Conservation (phyloP, 805 yeast genomes). For the Grigorovia humatica region DNA sequence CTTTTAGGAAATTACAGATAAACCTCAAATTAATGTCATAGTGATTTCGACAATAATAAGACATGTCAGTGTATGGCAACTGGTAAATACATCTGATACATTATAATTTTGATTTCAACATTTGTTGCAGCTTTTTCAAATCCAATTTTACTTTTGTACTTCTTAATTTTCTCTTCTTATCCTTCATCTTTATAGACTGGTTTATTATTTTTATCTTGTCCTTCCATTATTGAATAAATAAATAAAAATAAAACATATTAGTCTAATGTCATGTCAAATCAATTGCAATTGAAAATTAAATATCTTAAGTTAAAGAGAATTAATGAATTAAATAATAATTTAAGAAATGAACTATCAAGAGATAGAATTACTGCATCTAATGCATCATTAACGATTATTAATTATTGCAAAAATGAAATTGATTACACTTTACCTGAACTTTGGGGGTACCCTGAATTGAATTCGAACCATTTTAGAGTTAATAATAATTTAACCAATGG, state of each 20-base stretch:
- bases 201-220: too few relatives aligned
- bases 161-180: too few relatives aligned
- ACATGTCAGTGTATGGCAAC: neutral
- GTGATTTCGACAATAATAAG: neutral
- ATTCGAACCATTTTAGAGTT: slow-evolving; percentile 31
- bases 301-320: slow-evolving; percentile 51
- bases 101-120: too few relatives aligned
- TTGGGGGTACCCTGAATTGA: slow-evolving; percentile 32
- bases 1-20: neutral
- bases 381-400: slow-evolving; percentile 41
- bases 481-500: slow-evolving; percentile 3
- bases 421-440: slow-evolving; percentile 33
- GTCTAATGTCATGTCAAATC: slow-evolving; percentile 1
- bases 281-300: slow-evolving; percentile 35
- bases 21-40: neutral
- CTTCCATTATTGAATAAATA: neutral
- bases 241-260: too few relatives aligned
- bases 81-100: neutral
- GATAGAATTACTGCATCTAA: slow-evolving; percentile 57
- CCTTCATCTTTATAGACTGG: neutral
- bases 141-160: too few relatives aligned
- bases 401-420: slow-evolving; percentile 27
- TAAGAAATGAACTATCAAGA: slow-evolving; percentile 40
- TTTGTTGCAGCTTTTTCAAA: neutral
- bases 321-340: slow-evolving; percentile 43